Percentiles rank a stretch among this genome's conserved stretches.
Conservation (phyloP, 129 eudicot genomes). For the Flaveria linearis region DNA sequence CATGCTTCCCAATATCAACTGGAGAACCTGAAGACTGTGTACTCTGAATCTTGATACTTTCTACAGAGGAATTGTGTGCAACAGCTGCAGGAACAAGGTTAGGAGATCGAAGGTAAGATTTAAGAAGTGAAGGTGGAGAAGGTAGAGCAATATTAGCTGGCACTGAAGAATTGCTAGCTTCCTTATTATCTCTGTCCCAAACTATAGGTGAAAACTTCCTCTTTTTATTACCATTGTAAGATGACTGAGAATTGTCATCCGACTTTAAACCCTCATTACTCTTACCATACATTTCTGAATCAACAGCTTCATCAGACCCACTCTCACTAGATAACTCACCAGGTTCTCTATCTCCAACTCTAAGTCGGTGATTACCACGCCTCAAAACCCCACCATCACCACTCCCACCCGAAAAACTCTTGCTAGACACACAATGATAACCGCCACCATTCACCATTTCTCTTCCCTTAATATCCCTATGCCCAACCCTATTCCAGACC, state of each 20-base stretch:
- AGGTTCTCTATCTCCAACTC: constrained; percentile 65
- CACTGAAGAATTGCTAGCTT: not conserved
- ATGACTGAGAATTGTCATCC: constrained; percentile 38
- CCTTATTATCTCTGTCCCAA: constrained; percentile 82
- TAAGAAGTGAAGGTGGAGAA: constrained; percentile 47
- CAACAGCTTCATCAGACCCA: constrained; percentile 75
- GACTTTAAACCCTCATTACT: constrained; percentile 23
- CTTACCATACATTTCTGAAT: constrained; percentile 35
- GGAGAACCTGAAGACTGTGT: constrained; percentile 20
- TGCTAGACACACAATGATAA: too few relatives aligned
- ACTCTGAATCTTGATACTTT: too few relatives aligned
- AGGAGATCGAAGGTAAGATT: constrained; percentile 41
- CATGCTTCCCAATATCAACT: constrained; percentile 36
- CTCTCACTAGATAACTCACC: constrained; percentile 86
- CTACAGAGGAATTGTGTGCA: constrained; percentile 29
- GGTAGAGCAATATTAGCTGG: constrained; percentile 11
- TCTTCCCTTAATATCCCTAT: constrained; percentile 51
- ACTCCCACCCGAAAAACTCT: too few relatives aligned
- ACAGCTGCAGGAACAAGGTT: constrained; percentile 21
- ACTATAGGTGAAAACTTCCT: constrained; percentile 83
- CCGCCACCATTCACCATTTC: constrained; percentile 35
- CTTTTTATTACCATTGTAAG: constrained; percentile 42
- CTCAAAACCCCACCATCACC: constrained; percentile 19
- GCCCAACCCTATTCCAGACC: too few relatives aligned
- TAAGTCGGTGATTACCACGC: constrained; percentile 31